Evolutionary conservation across 306 rosid species (phyloP).

Genomic region (Begonia peltatifolia): DNA sequence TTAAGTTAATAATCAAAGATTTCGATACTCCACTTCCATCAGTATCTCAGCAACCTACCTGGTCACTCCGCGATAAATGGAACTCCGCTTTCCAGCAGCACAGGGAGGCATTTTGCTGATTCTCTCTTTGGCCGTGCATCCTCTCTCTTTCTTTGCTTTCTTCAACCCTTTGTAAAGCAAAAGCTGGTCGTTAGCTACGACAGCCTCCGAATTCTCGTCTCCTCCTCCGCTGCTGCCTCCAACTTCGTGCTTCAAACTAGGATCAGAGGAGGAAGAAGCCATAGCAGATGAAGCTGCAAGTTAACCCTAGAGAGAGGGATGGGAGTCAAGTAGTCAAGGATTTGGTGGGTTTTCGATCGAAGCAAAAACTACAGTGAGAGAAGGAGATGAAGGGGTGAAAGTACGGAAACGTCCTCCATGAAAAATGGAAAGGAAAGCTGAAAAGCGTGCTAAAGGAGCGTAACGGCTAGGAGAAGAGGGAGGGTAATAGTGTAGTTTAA

Average conservation of each 20-base stretch:
- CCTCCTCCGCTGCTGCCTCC: constrained; percentile 18
- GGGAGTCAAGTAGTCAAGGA: constrained; percentile 9
- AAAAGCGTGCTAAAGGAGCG: neutral
- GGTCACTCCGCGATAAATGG: constrained; percentile 96
- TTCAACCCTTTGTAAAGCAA: constrained; percentile 70
- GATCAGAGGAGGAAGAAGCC: constrained; percentile 94
- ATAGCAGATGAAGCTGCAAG: constrained; percentile 13
- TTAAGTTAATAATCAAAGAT: too few relatives aligned
- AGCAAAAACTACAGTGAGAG: constrained; percentile 17
- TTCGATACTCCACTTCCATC: too few relatives aligned
- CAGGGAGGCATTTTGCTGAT: constrained; percentile 99
- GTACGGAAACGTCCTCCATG: constrained; percentile 33
- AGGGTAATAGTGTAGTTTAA: constrained; percentile 31
- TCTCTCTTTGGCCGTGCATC: constrained; percentile 93
- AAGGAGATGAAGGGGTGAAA: neutral
- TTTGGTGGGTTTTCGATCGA: constrained; percentile 7
- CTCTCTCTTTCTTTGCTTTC: constrained; percentile 89
- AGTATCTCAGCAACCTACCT: too few relatives aligned
- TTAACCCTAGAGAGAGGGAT: too few relatives aligned
- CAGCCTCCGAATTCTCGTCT: constrained; percentile 37
- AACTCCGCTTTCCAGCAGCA: constrained; percentile 95
- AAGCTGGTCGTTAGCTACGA: constrained; percentile 43
- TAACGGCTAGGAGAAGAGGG: constrained; percentile 67
- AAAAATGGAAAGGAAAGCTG: neutral
- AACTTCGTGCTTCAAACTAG: constrained; percentile 41